A percentile compares a stretch with the other conserved stretches of the same genome.
Evolutionary conservation across 148 eudicot genomes (phyloP).

Genomic region (Rhododendron williamsianum): DNA sequence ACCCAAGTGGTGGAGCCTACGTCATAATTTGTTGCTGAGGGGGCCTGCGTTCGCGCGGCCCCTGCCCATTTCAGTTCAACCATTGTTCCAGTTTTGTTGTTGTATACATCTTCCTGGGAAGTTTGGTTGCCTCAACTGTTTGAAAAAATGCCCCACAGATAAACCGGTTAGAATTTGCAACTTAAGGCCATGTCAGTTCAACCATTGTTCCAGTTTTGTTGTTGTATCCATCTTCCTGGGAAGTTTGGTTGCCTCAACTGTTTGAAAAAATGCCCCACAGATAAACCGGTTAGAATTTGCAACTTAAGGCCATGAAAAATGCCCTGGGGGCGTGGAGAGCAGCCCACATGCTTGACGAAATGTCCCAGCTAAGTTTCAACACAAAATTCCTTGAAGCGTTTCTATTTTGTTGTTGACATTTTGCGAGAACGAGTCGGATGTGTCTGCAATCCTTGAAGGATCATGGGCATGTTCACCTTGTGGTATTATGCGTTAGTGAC

Average conservation of each 20-base stretch:
- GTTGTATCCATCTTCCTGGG: too few relatives aligned
- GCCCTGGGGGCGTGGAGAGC: too few relatives aligned
- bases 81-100: too few relatives aligned
- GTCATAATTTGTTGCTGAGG: constrained; percentile 60
- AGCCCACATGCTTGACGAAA: too few relatives aligned
- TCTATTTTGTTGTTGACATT: background rate
- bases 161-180: background rate
- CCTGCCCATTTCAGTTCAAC: background rate
- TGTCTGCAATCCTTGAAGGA: background rate
- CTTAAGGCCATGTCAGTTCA: background rate
- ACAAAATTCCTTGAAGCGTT: too few relatives aligned
- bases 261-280: background rate
- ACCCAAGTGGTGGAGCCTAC: constrained; percentile 44
- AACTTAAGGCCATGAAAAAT: too few relatives aligned
- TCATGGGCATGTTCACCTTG: background rate
- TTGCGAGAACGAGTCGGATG: too few relatives aligned
- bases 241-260: background rate
- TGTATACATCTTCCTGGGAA: too few relatives aligned
- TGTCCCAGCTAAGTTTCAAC: background rate
- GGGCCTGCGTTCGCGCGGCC: constrained; percentile 83
- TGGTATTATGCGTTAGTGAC: background rate
- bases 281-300: background rate
- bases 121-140: background rate
- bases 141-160: background rate
- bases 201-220: too few relatives aligned